A percentile compares a stretch with the other conserved stretches of the same genome.
Evolutionary conservation across 2,329 filamentous ascomycete species (phyloP).

Genomic region (Penicillium sp.): DNA sequence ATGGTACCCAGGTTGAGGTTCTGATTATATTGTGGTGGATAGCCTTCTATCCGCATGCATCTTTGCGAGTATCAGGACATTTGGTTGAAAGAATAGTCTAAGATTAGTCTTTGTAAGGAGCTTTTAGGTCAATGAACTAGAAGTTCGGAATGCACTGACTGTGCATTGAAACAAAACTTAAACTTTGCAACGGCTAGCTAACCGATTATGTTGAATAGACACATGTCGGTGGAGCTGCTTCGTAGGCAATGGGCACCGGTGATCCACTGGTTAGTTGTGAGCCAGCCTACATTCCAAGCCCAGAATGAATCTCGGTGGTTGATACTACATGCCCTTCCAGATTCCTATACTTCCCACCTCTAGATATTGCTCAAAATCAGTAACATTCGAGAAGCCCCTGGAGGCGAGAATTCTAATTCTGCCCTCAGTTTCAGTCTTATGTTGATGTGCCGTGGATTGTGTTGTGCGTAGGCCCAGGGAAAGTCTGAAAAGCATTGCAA

Average conservation of each 20-base stretch:
- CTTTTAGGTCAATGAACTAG: background rate
- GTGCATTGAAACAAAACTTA: background rate
- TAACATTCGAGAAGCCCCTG: background rate
- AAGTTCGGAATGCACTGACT: background rate
- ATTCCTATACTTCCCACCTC: no score
- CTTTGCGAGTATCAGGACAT: background rate
- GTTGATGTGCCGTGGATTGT: constrained; percentile 3
- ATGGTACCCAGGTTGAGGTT: background rate
- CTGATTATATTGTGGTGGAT: background rate
- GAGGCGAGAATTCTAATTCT: background rate
- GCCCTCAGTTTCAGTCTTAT: background rate
- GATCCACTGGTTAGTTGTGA: background rate
- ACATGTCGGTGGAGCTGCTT: background rate
- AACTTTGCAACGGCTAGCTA: constrained; percentile 1
- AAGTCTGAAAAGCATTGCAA: constrained; percentile 5
- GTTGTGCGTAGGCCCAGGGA: constrained; percentile 3
- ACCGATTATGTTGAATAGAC: background rate
- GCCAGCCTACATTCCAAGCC: background rate
- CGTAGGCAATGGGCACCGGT: background rate
- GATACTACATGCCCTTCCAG: no score
- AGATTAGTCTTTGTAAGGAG: background rate
- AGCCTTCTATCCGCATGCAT: background rate
- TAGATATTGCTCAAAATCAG: background rate
- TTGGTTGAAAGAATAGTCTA: background rate
- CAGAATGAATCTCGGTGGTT: no score